These are phyloP conservation scores for Alternaria sp. DNA, from an alignment of 2,329 filamentous ascomycete genomes.

Conservation along the genomic window DNA sequence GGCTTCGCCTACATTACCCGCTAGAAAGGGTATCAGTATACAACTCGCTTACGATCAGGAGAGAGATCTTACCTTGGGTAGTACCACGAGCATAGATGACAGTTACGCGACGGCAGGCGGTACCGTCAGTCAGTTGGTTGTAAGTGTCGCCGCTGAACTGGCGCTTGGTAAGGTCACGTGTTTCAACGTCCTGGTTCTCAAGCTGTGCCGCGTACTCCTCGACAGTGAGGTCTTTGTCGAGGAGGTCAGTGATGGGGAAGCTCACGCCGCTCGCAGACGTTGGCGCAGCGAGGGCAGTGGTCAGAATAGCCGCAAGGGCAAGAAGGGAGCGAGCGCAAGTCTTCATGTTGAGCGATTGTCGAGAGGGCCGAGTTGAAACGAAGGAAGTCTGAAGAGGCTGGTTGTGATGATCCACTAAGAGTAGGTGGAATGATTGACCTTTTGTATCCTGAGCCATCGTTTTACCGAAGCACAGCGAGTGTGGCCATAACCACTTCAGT, in stretches of 20 bases:
- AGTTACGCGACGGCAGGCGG: constrained; percentile 55
- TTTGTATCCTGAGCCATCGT: constrained; percentile 6
- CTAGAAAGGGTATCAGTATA: neutral
- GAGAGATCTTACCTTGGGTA: constrained; percentile 43
- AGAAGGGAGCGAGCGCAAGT: constrained; percentile 22
- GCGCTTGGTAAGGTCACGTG: constrained; percentile 22
- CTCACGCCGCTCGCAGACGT: constrained; percentile 23
- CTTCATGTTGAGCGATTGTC: constrained; percentile 25
- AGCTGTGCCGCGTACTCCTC: constrained; percentile 32
- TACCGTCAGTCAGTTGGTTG: constrained; percentile 41
- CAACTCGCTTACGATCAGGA: neutral
- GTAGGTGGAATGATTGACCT: neutral
- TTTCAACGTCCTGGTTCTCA: constrained; percentile 17
- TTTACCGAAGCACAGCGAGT: neutral
- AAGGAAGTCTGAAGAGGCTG: neutral
- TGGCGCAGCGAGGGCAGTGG: constrained; percentile 23
- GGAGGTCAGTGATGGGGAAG: constrained; percentile 36
- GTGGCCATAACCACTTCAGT: neutral
- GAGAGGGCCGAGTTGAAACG: neutral
- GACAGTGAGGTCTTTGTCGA: constrained; percentile 31
- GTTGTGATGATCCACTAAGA: neutral
- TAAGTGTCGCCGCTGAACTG: constrained; percentile 33
- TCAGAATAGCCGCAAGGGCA: constrained; percentile 22
- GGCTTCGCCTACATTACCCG: constrained; percentile 58
- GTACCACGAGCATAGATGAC: constrained; percentile 64